Conservation (phyloP, 177 flowering plant genomes). For the Vitis hybrid region DNA sequence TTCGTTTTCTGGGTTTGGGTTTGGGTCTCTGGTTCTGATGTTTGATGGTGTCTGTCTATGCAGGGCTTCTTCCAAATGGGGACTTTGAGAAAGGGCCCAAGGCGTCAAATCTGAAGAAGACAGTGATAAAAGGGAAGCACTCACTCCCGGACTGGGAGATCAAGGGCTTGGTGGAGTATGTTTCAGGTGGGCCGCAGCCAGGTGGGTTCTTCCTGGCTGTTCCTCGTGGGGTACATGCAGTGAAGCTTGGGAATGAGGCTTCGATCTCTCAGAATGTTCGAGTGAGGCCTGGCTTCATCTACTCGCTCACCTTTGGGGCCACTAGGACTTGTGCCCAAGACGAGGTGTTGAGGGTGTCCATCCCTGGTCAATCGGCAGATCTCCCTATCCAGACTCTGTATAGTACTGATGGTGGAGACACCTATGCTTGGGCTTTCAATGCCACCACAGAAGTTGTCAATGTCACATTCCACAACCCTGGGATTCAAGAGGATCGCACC, state of each 20-base stretch:
- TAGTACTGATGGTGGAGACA: constrained; percentile 31
- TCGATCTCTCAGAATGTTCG: constrained; percentile 25
- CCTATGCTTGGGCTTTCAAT: constrained; percentile 27
- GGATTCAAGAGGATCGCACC: constrained; percentile 34
- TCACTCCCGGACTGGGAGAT: constrained; percentile 38
- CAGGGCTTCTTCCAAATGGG: constrained; percentile 32
- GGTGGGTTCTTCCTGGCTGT: constrained; percentile 30
- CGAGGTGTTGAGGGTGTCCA: constrained; percentile 22
- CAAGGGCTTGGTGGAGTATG: constrained; percentile 30
- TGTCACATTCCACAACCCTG: constrained; percentile 31
- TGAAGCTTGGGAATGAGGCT: constrained; percentile 37
- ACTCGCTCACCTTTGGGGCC: constrained; percentile 33
- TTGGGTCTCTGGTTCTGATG: background rate
- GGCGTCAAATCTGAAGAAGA: constrained; percentile 21
- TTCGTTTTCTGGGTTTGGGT: background rate
- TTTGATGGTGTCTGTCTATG: background rate
- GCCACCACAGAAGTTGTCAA: constrained; percentile 14
- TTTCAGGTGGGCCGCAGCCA: constrained; percentile 34
- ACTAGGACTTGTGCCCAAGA: constrained; percentile 39
- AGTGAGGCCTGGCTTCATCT: constrained; percentile 16
- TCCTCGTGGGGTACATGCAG: constrained; percentile 34
- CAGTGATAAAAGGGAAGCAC: constrained; percentile 25
- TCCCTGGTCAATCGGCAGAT: constrained; percentile 15
- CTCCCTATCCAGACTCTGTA: constrained; percentile 32
- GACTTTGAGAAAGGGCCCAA: constrained; percentile 29